These are phyloP conservation scores for Cyberlindnera euphorbiiphila DNA, from an alignment of 805 yeast species.

Conservation along the genomic window DNA sequence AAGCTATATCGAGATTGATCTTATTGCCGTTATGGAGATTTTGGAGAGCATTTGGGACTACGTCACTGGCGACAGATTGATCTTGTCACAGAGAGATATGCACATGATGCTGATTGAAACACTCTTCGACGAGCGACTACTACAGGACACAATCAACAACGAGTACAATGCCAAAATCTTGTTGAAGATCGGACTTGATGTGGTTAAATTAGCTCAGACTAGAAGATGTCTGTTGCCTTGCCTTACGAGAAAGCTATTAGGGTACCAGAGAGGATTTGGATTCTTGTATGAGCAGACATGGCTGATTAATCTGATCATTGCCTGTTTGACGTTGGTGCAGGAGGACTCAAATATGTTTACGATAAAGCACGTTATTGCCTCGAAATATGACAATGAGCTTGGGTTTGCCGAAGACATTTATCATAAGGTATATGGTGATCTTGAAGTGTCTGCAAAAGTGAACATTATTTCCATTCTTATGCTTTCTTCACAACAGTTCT, in stretches of 20 bases:
- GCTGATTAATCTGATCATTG: slow-evolving; percentile 47
- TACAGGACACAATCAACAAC: slow-evolving; percentile 35
- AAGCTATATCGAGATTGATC: slow-evolving; percentile 18
- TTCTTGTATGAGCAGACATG: slow-evolving; percentile 43
- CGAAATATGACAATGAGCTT: slow-evolving; percentile 44
- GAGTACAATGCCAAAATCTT: slow-evolving; percentile 26
- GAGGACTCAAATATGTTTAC: slow-evolving; percentile 52
- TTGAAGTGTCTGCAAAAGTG: slow-evolving; percentile 53
- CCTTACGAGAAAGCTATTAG: slow-evolving; percentile 43
- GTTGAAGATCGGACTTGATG: slow-evolving; percentile 35
- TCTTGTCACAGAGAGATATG: slow-evolving; percentile 59
- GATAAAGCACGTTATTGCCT: slow-evolving; percentile 55
- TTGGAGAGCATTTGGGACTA: slow-evolving; percentile 52
- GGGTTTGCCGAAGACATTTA: slow-evolving; percentile 39
- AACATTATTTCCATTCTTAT: slow-evolving; percentile 45
- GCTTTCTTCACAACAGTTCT: slow-evolving; percentile 26
- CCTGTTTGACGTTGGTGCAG: slow-evolving; percentile 47
- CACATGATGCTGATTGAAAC: slow-evolving; percentile 57
- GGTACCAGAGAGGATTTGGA: slow-evolving; percentile 36
- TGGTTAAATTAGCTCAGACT: slow-evolving; percentile 48
- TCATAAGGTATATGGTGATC: slow-evolving; percentile 46
- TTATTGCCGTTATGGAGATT: slow-evolving; percentile 31
- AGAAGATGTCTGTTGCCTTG: slow-evolving; percentile 68
- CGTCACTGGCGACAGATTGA: slow-evolving; percentile 54
- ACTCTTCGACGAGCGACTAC: slow-evolving; percentile 38